Percentiles rank a stretch among this genome's conserved stretches.
These are phyloP conservation scores for Handroanthus guayacan DNA, from an alignment of 257 asterid genomes.

Conservation along the genomic window DNA sequence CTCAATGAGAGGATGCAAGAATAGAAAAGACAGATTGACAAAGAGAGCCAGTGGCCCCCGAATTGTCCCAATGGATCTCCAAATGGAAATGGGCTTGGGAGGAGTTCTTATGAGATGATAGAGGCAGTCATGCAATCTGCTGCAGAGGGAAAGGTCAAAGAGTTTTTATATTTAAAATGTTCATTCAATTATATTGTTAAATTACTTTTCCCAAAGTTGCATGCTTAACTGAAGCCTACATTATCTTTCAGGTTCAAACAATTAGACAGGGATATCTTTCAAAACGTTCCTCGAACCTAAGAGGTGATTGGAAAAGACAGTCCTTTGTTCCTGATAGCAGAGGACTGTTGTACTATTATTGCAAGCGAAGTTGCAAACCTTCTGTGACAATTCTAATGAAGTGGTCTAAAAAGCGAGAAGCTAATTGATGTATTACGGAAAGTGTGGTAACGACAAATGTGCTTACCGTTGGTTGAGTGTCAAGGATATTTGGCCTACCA, in stretches of 20 bases:
- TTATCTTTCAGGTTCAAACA: slow-evolving; percentile 88
- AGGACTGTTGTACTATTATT: slow-evolving; percentile 98
- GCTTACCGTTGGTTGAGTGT: too few species aligned
- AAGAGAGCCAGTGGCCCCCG: slow-evolving; percentile 90
- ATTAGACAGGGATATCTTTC: slow-evolving; percentile 99
- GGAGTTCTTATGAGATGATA: slow-evolving; percentile 98
- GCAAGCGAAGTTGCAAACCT: slow-evolving; percentile 94
- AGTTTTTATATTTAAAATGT: slow-evolving; percentile 27
- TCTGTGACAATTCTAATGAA: slow-evolving; percentile 83
- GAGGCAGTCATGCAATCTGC: slow-evolving; percentile 99
- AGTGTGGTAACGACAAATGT: slow-evolving; percentile 86
- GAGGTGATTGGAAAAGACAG: slow-evolving; percentile 99
- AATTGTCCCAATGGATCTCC: slow-evolving; percentile 93
- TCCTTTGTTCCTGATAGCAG: slow-evolving; percentile 99
- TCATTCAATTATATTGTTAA: slow-evolving; percentile 21
- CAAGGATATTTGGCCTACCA: too few species aligned
- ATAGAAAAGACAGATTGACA: slow-evolving; percentile 87
- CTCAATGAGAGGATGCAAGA: slow-evolving; percentile 99
- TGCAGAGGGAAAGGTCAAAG: slow-evolving; percentile 89
- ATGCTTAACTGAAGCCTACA: slow-evolving; percentile 41
- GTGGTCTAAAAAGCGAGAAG: slow-evolving; percentile 72
- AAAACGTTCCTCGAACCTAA: slow-evolving; percentile 88
- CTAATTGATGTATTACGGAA: slow-evolving; percentile 82
- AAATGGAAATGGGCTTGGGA: slow-evolving; percentile 96
- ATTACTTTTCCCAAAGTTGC: slow-evolving; percentile 18